Percentiles rank a stretch among this genome's conserved stretches.
These are phyloP conservation scores for Arachnopeziza araneosa DNA, from an alignment of 2,329 filamentous ascomycete species.

Conservation along the genomic window DNA sequence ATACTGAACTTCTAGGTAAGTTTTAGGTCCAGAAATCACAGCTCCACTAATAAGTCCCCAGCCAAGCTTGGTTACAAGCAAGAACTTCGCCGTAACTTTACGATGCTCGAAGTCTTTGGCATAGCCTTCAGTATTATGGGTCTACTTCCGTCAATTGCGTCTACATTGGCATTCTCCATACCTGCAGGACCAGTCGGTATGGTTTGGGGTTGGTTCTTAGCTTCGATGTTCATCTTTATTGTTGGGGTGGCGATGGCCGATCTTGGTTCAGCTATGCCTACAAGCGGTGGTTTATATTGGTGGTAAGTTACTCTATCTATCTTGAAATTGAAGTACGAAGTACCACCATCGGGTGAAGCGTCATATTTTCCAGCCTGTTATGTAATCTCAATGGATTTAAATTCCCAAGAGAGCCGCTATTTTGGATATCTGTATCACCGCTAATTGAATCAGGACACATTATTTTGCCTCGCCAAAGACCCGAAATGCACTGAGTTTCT, in stretches of 20 bases:
- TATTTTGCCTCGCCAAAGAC: conserved; percentile 50
- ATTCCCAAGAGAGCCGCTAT: too few relatives aligned
- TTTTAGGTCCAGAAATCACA: neutral
- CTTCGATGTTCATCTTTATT: conserved; percentile 50
- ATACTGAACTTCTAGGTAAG: conserved; percentile 31
- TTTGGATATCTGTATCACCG: neutral
- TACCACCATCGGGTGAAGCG: too few relatives aligned
- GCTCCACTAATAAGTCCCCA: neutral
- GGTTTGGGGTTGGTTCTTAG: conserved; percentile 59
- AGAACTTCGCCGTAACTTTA: conserved; percentile 56
- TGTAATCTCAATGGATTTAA: too few relatives aligned
- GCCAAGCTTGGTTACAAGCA: conserved; percentile 41
- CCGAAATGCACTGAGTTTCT: conserved; percentile 52
- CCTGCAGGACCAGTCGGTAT: conserved; percentile 55
- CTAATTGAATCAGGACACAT: conserved; percentile 43
- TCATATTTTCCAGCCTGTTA: too few relatives aligned
- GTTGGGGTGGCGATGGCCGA: conserved; percentile 55
- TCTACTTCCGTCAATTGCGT: conserved; percentile 54
- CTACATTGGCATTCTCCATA: conserved; percentile 52
- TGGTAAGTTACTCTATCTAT: conserved; percentile 15
- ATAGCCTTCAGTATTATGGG: conserved; percentile 58
- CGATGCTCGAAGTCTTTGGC: conserved; percentile 56
- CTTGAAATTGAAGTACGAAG: neutral
- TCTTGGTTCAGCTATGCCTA: conserved; percentile 50
- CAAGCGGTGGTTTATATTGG: conserved; percentile 52